These are phyloP conservation scores for Aspergillus ochraceus DNA, from an alignment of 2,329 filamentous ascomycete species.

Conservation along the genomic window DNA sequence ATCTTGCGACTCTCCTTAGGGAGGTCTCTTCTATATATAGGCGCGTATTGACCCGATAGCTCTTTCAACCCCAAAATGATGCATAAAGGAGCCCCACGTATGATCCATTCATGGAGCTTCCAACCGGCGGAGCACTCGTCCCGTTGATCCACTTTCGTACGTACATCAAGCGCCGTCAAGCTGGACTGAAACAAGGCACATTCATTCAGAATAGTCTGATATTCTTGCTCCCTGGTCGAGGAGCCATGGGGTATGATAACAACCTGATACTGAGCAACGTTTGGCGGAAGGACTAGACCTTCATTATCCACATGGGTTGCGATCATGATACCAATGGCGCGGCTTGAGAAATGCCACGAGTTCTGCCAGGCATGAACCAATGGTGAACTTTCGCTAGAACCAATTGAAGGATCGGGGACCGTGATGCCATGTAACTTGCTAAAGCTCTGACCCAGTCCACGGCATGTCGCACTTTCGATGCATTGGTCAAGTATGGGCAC, in stretches of 20 bases:
- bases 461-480: background rate
- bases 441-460: background rate
- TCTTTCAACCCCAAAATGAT: background rate
- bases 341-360: background rate
- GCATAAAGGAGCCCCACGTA: background rate
- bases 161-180: background rate
- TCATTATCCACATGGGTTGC: background rate
- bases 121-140: background rate
- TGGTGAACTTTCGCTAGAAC: background rate
- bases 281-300: background rate
- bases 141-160: background rate
- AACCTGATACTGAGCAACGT: background rate
- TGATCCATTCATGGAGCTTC: background rate
- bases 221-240: background rate
- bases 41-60: background rate
- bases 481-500: background rate
- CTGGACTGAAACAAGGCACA: background rate
- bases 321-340: background rate
- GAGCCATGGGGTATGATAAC: background rate
- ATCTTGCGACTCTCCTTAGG: background rate
- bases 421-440: background rate
- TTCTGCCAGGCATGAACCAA: background rate
- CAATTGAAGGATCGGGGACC: background rate
- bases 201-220: too few relatives aligned
- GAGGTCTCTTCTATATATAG: background rate